Conservation (phyloP, 768 basidiomycete species). For the Multifurca ochricompacta region DNA sequence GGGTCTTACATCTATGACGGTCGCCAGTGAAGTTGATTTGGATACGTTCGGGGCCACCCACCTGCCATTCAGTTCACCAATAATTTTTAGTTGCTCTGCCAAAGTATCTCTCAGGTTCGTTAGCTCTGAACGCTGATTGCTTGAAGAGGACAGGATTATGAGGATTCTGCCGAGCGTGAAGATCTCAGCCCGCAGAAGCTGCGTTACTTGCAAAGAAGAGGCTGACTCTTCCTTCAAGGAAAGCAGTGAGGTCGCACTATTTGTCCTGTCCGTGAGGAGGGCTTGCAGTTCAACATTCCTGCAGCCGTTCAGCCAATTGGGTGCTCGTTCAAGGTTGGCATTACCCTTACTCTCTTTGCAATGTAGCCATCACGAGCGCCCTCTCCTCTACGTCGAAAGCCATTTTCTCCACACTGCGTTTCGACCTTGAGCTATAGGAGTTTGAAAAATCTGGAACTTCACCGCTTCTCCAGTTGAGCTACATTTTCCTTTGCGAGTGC, state of each 20-base stretch:
- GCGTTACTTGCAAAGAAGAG: neutral
- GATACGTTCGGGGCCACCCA: neutral
- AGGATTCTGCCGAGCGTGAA: slow-evolving; percentile 2
- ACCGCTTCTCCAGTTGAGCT: slow-evolving; percentile 6
- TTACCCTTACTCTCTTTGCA: slow-evolving; percentile 12
- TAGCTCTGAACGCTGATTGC: slow-evolving; percentile 10
- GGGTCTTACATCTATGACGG: slow-evolving; percentile 2
- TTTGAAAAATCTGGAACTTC: neutral
- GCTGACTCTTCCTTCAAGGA: slow-evolving; percentile 19
- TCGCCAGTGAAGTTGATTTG: neutral
- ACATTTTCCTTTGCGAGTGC: slow-evolving; percentile 5
- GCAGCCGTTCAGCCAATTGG: neutral
- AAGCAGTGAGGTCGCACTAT: neutral
- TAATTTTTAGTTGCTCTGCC: slow-evolving; percentile 10
- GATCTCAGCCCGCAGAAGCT: neutral
- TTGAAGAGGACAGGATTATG: slow-evolving; percentile 9
- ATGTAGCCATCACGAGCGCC: neutral
- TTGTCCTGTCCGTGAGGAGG: slow-evolving; percentile 13
- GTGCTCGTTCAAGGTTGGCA: neutral
- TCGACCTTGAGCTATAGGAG: neutral
- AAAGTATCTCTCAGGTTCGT: slow-evolving; percentile 5
- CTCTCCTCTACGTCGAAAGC: slow-evolving; percentile 7
- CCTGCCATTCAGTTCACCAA: slow-evolving; percentile 13
- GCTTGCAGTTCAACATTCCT: slow-evolving; percentile 17
- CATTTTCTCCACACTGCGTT: slow-evolving; percentile 4